phyloP scores from a whole-genome alignment of 2,329 filamentous ascomycete species.

The Fusarium marasasianum region DNA sequence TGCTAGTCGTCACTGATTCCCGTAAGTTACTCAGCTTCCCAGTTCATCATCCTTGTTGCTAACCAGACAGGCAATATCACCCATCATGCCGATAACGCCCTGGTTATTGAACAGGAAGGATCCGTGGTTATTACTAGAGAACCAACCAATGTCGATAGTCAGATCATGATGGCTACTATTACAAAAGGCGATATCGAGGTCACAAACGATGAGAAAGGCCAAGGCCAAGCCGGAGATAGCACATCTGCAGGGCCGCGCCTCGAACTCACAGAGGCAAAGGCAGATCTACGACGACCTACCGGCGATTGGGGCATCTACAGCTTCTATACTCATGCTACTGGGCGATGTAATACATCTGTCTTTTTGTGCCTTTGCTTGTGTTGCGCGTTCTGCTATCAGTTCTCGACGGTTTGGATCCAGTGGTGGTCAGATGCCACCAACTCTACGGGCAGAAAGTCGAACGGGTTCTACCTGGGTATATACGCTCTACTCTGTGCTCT shows the following conservation, averaged over 20 bases:
- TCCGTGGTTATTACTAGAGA: background rate
- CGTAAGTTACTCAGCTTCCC: background rate
- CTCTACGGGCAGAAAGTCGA: background rate
- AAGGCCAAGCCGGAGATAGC: background rate
- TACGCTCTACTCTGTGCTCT: background rate
- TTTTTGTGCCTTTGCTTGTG: background rate
- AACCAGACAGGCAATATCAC: background rate
- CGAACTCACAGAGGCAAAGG: background rate
- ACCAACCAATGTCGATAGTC: background rate
- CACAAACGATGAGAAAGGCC: background rate
- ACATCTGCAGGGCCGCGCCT: background rate
- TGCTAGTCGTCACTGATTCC: background rate
- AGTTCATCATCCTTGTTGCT: background rate
- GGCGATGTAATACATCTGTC: background rate
- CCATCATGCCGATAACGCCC: background rate
- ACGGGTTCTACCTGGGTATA: background rate
- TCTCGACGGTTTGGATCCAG: background rate
- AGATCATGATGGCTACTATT: background rate
- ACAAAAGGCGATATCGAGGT: too few relatives aligned
- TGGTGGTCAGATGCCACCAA: background rate
- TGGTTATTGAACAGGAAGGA: background rate
- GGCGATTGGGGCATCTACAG: background rate
- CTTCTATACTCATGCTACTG: background rate
- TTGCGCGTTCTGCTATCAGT: background rate
- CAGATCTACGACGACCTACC: background rate